Evolutionary conservation across 1,139 yeast genomes (phyloP).

Genomic region (Nadsonia commutata): DNA sequence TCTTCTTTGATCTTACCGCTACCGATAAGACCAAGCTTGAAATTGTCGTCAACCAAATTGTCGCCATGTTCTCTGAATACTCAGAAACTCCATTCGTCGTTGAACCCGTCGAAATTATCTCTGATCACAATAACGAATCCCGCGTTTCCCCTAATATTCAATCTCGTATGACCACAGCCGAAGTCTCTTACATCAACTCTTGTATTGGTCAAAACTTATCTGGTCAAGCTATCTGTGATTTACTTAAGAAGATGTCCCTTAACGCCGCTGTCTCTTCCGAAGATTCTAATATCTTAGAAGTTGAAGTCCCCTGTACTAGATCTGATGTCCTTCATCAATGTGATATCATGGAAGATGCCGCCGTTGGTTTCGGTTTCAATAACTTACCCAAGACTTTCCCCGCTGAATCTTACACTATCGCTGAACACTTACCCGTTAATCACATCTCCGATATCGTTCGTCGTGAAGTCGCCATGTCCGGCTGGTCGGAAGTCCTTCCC

Average conservation of each 20-base stretch:
- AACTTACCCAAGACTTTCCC: conserved; percentile 75
- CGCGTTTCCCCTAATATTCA: conserved; percentile 62
- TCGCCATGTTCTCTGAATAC: conserved; percentile 91
- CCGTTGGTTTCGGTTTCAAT: conserved; percentile 90
- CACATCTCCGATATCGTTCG: conserved; percentile 84
- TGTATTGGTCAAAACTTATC: conserved; percentile 69
- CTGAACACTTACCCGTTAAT: conserved; percentile 81
- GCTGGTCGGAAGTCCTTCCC: conserved; percentile 94
- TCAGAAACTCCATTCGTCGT: conserved; percentile 54
- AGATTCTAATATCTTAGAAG: conserved; percentile 44
- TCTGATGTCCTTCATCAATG: conserved; percentile 94
- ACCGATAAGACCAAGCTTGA: conserved; percentile 90
- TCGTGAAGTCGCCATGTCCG: conserved; percentile 83
- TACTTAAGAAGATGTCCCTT: conserved; percentile 73
- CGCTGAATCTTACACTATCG: conserved; percentile 63
- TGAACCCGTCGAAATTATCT: conserved; percentile 77
- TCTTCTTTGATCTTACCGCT: conserved; percentile 89
- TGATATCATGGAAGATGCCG: conserved; percentile 98
- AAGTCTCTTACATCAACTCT: conserved; percentile 76
- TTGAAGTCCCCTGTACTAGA: conserved; percentile 80
- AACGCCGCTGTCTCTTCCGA: conserved; percentile 39
- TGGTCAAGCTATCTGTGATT: conserved; percentile 50
- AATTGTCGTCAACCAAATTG: conserved; percentile 77
- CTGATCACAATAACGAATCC: conserved; percentile 68
- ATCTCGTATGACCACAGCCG: conserved; percentile 60